Evolutionary conservation across 441 rosid species (phyloP).

Genomic region (Populus hybrid): DNA sequence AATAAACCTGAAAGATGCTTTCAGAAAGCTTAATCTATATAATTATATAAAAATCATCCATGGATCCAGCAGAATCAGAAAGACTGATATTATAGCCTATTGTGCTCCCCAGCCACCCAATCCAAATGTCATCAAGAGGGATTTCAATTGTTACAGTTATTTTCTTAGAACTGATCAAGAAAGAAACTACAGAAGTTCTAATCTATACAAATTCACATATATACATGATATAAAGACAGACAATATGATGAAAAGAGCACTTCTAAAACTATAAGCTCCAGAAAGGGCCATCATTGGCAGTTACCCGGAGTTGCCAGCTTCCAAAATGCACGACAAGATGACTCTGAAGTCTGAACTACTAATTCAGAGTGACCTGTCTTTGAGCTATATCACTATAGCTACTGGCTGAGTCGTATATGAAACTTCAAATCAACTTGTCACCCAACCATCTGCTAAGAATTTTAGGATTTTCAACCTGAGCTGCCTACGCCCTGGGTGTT

Average conservation of each 20-base stretch:
- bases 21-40: background rate
- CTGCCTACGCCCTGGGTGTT: constrained; percentile 7
- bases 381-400: background rate
- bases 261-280: background rate
- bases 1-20: background rate
- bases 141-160: background rate
- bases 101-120: background rate
- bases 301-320: background rate
- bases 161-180: background rate
- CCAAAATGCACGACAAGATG: background rate
- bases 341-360: background rate
- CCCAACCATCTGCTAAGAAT: background rate
- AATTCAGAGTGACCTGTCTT: background rate
- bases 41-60: background rate
- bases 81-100: background rate
- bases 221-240: background rate
- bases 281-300: background rate
- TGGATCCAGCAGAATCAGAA: background rate
- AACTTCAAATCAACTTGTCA: background rate
- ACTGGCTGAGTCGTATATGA: background rate
- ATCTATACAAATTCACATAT: background rate
- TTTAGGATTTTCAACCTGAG: background rate
- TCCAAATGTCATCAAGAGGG: background rate
- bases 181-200: background rate
- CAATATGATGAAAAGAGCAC: background rate